Evolutionary conservation across 805 yeast species (phyloP), one percentile per base, ranked within the genome.

Genomic region (Candida dajiaensis): DNA sequence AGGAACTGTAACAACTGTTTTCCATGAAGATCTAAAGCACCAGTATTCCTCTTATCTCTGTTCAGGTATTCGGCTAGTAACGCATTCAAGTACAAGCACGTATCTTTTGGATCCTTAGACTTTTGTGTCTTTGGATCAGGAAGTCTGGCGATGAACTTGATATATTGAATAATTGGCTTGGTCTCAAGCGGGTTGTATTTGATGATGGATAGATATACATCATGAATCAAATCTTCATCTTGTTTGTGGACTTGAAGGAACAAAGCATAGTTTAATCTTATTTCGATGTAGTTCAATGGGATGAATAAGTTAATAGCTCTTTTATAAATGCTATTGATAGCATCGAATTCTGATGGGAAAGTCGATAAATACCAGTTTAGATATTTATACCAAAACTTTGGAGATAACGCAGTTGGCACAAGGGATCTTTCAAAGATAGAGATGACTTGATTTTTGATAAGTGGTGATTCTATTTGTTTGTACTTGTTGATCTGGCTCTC

Each of bases 361-460:
- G 54, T 51, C 2, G 54, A 55, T 20, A 74, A 63, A 22, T 78
- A 56, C 74, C 81, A 89, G 3, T 75, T 65, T 8, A 78, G 48
- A 59, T 85, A 90, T 45, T 74, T 74, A 16, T 79, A 57, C 98
- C 98, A 92, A 18, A 88, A 60, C 15, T 68, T 68, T 28, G 78
- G 79, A 41, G 73, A 68, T 19, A 66, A 65, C 37, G 89, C 85
- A 44, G 82, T 75, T 0, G 95, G 87, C 1, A 86, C 68, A 11
- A 92, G 65, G 16, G 88, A 78, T 47, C 97, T 71, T 60, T 86
- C 92, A 63, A 83, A 90, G 1, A 86, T 57, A 8, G 74, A 65
- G 8, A 64, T 62, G 1, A 77, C 68, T 20, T 71, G 55, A 1
- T 41, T 11, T 40, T 50, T 57, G 26, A 48, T 43, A 12, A 53